A percentile compares a stretch with the other conserved stretches of the same genome.
Conservation (phyloP, 2,329 filamentous ascomycete species). For the Plenodomus lindquistii region DNA sequence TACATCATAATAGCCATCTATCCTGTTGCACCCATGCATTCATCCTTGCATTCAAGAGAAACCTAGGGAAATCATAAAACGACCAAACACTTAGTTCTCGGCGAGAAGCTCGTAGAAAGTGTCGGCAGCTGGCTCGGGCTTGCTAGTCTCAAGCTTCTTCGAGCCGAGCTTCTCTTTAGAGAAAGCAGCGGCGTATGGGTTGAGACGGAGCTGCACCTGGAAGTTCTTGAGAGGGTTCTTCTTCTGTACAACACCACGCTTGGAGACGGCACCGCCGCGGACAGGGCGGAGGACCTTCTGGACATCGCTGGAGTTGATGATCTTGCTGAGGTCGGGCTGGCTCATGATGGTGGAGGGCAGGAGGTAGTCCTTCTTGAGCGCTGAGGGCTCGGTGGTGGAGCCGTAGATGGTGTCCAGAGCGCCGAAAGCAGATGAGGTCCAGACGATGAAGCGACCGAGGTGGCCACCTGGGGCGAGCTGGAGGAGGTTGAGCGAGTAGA, state of each 20-base stretch:
- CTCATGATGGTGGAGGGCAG: constrained; percentile 89
- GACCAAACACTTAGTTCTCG: constrained; percentile 51
- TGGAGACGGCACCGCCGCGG: constrained; percentile 87
- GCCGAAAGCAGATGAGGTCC: constrained; percentile 96
- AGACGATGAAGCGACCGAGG: constrained; percentile 98
- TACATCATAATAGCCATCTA: constrained; percentile 33
- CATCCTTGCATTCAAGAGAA: constrained; percentile 29
- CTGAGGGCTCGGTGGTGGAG: constrained; percentile 83
- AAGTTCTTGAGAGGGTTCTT: constrained; percentile 99
- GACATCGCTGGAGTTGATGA: constrained; percentile 99
- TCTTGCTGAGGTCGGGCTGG: constrained; percentile 92
- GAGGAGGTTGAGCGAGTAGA: constrained; percentile 95
- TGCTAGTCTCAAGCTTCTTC: constrained; percentile 64
- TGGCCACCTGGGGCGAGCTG: constrained; percentile 99
- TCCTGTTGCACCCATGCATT: constrained; percentile 19
- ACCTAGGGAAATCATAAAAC: constrained; percentile 29
- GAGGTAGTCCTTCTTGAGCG: constrained; percentile 98
- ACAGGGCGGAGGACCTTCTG: constrained; percentile 92
- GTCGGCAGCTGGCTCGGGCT: constrained; percentile 61
- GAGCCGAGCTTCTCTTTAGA: constrained; percentile 81
- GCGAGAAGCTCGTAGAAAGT: constrained; percentile 55
- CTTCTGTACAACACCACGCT: constrained; percentile 93
- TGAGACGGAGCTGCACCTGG: constrained; percentile 97
- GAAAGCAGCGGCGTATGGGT: constrained; percentile 95
- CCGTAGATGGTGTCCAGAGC: constrained; percentile 97